A percentile compares a stretch with the other conserved stretches of the same genome.
Evolutionary conservation across 1,139 yeast genomes (phyloP).

Genomic region (Candida buenavistaensis): DNA sequence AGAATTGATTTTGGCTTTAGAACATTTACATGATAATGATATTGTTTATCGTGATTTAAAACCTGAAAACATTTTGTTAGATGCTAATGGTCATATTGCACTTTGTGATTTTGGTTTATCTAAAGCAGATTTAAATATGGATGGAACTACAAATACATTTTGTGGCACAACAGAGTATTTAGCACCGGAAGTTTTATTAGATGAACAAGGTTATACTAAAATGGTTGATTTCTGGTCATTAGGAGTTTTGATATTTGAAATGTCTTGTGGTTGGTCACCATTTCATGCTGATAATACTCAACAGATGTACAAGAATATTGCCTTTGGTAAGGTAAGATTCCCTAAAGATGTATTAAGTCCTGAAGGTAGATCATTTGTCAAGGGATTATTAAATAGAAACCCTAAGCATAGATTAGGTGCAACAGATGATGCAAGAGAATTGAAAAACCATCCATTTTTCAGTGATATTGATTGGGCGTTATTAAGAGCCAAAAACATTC

Average conservation of each 20-base stretch:
- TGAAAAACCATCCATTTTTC: slow-evolving; percentile 88
- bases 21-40: slow-evolving; percentile 89
- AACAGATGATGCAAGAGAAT: slow-evolving; percentile 84
- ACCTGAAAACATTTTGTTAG: slow-evolving; percentile 90
- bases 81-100: slow-evolving; percentile 96
- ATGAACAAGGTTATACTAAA: slow-evolving; percentile 82
- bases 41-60: slow-evolving; percentile 93
- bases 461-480: slow-evolving; percentile 88
- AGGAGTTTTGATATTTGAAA: slow-evolving; percentile 79
- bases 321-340: slow-evolving; percentile 94
- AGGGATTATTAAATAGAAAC: slow-evolving; percentile 89
- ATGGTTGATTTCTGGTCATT: slow-evolving; percentile 89
- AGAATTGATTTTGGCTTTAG: slow-evolving; percentile 86
- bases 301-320: slow-evolving; percentile 97
- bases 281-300: slow-evolving; percentile 96
- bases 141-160: slow-evolving; percentile 94
- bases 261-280: slow-evolving; percentile 99
- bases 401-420: slow-evolving; percentile 95
- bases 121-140: slow-evolving; percentile 82
- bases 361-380: slow-evolving; percentile 92
- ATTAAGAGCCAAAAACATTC: slow-evolving; percentile 75
- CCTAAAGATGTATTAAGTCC: slow-evolving; percentile 92
- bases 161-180: slow-evolving; percentile 96
- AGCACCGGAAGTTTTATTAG: slow-evolving; percentile 78
- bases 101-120: slow-evolving; percentile 96